Evolutionary conservation across 202 grass and related monocot genomes (phyloP).

Genomic region (Elaeis oleifera): DNA sequence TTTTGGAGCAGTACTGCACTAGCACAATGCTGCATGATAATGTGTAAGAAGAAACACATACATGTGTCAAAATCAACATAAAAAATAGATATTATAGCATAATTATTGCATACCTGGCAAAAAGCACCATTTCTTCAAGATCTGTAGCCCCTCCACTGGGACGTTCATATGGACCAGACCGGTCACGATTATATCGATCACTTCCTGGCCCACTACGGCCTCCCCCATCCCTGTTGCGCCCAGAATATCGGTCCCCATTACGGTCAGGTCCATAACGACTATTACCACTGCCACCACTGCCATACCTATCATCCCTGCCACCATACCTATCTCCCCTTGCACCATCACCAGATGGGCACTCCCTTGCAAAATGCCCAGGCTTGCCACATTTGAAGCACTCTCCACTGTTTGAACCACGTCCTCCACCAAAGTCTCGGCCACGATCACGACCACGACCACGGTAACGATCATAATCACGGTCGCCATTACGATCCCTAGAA

Average conservation of each 20-base stretch:
- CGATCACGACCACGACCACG: slow-evolving; percentile 42
- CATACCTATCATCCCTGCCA: slow-evolving; percentile 71
- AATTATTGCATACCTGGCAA: slow-evolving; percentile 17
- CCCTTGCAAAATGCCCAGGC: slow-evolving; percentile 96
- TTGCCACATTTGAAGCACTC: slow-evolving; percentile 98
- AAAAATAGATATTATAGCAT: slow-evolving; percentile 16
- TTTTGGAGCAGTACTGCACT: too few relatives aligned
- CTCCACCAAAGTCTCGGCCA: slow-evolving; percentile 65
- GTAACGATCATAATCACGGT: not conserved
- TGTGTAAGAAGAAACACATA: too few relatives aligned
- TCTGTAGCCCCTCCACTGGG: slow-evolving; percentile 25
- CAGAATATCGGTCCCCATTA: slow-evolving; percentile 60
- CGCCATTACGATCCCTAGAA: slow-evolving; percentile 20
- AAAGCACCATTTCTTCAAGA: slow-evolving; percentile 13
- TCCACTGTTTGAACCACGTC: slow-evolving; percentile 53
- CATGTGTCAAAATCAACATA: too few relatives aligned
- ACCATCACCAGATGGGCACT: slow-evolving; percentile 85
- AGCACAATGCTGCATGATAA: too few relatives aligned
- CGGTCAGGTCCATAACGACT: slow-evolving; percentile 71
- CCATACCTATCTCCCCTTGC: slow-evolving; percentile 83
- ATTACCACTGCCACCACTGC: slow-evolving; percentile 30
- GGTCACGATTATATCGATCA: slow-evolving; percentile 69
- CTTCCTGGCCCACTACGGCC: slow-evolving; percentile 37
- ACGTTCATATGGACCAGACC: slow-evolving; percentile 86
- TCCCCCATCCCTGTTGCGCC: slow-evolving; percentile 58